Evolutionary conservation across 2,329 filamentous ascomycete genomes (phyloP).

Genomic region (Ophiocordyceps camponoti-saundersi): DNA sequence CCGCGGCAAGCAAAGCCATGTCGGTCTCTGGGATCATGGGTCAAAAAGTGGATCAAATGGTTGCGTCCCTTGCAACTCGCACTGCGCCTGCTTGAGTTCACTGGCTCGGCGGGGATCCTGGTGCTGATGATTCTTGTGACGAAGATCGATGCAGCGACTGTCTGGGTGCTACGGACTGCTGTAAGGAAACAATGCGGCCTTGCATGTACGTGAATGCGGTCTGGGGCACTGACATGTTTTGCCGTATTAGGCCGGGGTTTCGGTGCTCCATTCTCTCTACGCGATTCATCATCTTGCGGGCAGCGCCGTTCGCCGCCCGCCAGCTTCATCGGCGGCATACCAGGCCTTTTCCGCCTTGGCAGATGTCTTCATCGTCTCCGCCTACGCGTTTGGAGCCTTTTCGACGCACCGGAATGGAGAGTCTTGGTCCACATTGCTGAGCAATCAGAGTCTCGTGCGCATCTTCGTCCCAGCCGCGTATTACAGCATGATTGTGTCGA

Average conservation of each 20-base stretch:
- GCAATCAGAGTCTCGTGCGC: conserved; percentile 33
- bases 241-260: conserved; percentile 49
- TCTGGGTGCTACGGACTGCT: conserved; percentile 62
- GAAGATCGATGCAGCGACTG: conserved; percentile 43
- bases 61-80: conserved; percentile 51
- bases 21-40: conserved; percentile 49
- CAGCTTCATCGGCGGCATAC: conserved; percentile 73
- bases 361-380: conserved; percentile 40
- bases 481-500: conserved; percentile 46
- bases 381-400: conserved; percentile 39
- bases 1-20: conserved; percentile 28
- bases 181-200: conserved; percentile 23
- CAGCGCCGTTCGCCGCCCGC: conserved; percentile 51
- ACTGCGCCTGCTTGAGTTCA: conserved; percentile 48
- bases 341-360: conserved; percentile 66
- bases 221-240: background rate
- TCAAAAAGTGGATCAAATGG: conserved; percentile 55
- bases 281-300: conserved; percentile 65
- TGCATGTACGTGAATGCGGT: background rate
- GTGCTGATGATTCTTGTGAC: conserved; percentile 63
- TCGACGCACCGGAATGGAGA: conserved; percentile 24
- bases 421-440: conserved; percentile 53
- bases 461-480: conserved; percentile 51
- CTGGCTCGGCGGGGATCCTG: conserved; percentile 55
- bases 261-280: conserved; percentile 56